phyloP scores from a whole-genome alignment of 2,329 filamentous ascomycete species.

The Aspergillus pseudotamarii region DNA sequence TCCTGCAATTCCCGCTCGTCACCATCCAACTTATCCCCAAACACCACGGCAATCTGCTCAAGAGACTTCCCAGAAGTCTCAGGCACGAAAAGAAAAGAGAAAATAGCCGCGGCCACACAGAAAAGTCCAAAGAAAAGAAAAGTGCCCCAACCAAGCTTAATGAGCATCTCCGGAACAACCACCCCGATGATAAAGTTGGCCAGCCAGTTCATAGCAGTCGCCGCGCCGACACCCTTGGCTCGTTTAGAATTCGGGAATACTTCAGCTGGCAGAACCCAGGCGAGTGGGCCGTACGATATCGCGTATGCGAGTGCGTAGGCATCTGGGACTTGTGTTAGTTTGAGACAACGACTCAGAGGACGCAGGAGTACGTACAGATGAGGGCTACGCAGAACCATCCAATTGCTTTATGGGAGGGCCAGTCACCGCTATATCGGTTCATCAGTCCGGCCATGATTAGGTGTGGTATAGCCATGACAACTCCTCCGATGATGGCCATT shows the following conservation, averaged over 20 bases:
- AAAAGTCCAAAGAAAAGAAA: conserved; percentile 62
- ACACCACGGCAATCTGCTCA: conserved; percentile 21
- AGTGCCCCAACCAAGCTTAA: conserved; percentile 51
- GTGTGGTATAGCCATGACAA: conserved; percentile 33
- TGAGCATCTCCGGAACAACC: conserved; percentile 63
- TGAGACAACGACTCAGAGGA: not conserved
- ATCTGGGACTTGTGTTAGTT: not conserved
- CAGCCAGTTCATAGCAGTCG: conserved; percentile 41
- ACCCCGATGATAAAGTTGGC: conserved; percentile 54
- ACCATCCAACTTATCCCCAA: conserved; percentile 12
- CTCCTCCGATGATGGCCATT: conserved; percentile 33
- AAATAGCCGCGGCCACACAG: conserved; percentile 43
- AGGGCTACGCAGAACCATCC: conserved; percentile 26
- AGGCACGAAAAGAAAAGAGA: conserved; percentile 20
- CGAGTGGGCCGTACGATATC: conserved; percentile 36
- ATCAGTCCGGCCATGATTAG: conserved; percentile 33
- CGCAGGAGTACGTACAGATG: conserved; percentile 5
- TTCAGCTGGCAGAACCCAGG: conserved; percentile 42
- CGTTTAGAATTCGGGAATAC: conserved; percentile 40
- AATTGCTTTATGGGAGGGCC: conserved; percentile 26
- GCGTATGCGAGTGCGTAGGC: conserved; percentile 18
- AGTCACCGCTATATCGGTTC: conserved; percentile 24
- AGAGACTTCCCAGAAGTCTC: conserved; percentile 20
- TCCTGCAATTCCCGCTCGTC: conserved; percentile 8
- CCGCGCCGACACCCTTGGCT: conserved; percentile 41